Percentiles rank a stretch among this genome's conserved stretches.
phyloP scores from a whole-genome alignment of 2,329 filamentous ascomycete species.

The Cucurbitaria berberidis region DNA sequence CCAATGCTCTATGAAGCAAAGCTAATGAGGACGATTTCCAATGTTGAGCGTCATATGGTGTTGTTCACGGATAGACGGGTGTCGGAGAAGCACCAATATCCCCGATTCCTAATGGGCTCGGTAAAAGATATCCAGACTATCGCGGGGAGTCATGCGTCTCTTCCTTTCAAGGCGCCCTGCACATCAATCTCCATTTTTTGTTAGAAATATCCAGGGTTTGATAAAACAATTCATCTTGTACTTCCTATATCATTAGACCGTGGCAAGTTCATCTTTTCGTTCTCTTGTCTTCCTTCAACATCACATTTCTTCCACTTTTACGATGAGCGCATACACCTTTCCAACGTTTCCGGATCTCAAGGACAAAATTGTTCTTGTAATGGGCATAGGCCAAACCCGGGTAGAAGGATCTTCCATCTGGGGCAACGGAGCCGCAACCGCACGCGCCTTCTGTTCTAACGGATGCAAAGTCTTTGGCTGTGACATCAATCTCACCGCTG shows the following conservation, averaged over 20 bases:
- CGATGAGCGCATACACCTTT: neutral
- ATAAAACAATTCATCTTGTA: neutral
- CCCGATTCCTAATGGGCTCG: neutral
- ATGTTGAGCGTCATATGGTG: neutral
- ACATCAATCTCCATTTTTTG: no score
- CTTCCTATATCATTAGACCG: neutral
- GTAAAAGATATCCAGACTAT: neutral
- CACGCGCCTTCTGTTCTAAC: slow-evolving; percentile 5
- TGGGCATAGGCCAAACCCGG: slow-evolving; percentile 14
- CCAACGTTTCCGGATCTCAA: slow-evolving; percentile 13
- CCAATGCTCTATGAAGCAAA: no score
- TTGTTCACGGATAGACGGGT: neutral
- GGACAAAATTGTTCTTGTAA: slow-evolving; percentile 15
- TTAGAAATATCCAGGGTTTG: no score
- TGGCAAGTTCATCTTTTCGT: neutral
- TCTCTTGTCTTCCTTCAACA: neutral
- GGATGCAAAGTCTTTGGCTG: slow-evolving; percentile 15
- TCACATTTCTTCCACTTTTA: neutral
- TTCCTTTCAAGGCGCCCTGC: neutral
- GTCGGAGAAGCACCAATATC: neutral
- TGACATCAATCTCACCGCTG: slow-evolving; percentile 9
- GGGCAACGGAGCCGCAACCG: slow-evolving; percentile 18
- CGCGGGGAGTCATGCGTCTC: neutral
- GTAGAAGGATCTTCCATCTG: neutral
- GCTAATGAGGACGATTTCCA: no score